A percentile compares a stretch with the other conserved stretches of the same genome.
These are phyloP conservation scores for Sclerotiophoma versabilis DNA, from an alignment of 2,329 filamentous ascomycete genomes.

Conservation along the genomic window DNA sequence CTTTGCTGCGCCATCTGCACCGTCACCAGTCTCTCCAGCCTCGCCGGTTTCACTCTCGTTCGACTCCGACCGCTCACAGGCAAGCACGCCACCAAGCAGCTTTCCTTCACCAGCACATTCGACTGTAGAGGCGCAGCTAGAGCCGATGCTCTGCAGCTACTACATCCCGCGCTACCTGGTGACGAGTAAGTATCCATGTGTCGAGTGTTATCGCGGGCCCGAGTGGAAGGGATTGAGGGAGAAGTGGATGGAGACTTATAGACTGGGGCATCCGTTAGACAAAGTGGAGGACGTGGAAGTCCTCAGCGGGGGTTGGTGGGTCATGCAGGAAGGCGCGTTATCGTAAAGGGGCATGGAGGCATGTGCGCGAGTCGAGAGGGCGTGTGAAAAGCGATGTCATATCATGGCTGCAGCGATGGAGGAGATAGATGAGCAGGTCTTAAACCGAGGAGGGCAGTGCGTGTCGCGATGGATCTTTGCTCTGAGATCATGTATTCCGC, in stretches of 20 bases:
- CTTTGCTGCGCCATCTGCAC: constrained; percentile 7
- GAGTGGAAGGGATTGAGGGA: constrained; percentile 20
- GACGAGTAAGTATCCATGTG: constrained; percentile 30
- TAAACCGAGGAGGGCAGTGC: no score
- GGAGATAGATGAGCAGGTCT: no score
- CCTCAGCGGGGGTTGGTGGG: constrained; percentile 31
- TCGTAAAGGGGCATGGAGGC: no score
- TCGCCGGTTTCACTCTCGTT: constrained; percentile 10
- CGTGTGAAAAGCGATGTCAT: no score
- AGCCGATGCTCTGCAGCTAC: constrained; percentile 28
- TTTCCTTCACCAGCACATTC: not conserved
- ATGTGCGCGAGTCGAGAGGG: no score
- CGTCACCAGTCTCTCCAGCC: constrained; percentile 1
- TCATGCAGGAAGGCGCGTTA: no score
- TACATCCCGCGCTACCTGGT: constrained; percentile 29
- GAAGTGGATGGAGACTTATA: constrained; percentile 30
- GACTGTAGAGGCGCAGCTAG: not conserved
- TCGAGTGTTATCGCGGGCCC: constrained; percentile 32
- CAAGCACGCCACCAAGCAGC: not conserved
- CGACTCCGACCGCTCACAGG: no score
- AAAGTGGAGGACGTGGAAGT: constrained; percentile 26
- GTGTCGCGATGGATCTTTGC: no score
- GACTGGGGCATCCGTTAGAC: constrained; percentile 23
- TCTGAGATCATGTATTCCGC: no score
- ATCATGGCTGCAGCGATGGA: no score